Evolutionary conservation across 2,329 filamentous ascomycete genomes (phyloP).

Genomic region (Chaetomium sp.): DNA sequence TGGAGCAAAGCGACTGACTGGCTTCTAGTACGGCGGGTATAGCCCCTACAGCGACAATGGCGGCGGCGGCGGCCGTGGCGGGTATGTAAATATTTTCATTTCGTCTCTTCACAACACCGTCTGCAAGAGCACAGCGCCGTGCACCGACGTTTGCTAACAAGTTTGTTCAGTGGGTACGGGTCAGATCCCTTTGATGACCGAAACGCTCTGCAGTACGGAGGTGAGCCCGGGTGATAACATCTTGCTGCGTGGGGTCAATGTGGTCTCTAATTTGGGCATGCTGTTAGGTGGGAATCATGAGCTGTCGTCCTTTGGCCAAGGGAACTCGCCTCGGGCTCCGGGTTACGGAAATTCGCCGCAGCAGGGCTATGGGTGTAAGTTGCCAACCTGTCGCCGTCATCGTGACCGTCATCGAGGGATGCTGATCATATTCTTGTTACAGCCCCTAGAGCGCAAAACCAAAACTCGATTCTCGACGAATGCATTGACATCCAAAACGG

Average conservation of each 20-base stretch:
- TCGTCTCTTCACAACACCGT: background rate
- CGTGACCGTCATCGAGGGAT: constrained; percentile 28
- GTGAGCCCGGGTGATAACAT: background rate
- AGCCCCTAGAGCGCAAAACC: constrained; percentile 39
- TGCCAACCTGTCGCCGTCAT: background rate
- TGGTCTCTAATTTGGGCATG: constrained; percentile 2
- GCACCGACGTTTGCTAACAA: background rate
- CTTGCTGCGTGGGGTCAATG: background rate
- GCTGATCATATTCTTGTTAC: background rate
- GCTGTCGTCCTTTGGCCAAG: constrained; percentile 55
- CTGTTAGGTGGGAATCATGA: constrained; percentile 44
- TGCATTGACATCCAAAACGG: constrained; percentile 73
- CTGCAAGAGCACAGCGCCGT: background rate
- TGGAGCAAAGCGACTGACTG: background rate
- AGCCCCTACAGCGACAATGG: constrained; percentile 7
- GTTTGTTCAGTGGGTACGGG: constrained; percentile 24
- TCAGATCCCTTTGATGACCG: constrained; percentile 56
- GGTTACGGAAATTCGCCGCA: constrained; percentile 17
- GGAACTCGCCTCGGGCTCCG: constrained; percentile 21
- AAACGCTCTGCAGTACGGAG: constrained; percentile 28
- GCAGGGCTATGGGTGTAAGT: constrained; percentile 27
- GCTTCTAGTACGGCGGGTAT: constrained; percentile 16
- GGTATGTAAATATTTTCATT: constrained; percentile 7
- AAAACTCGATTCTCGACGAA: constrained; percentile 76
- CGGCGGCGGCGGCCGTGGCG: constrained; percentile 4